Percentiles rank a stretch among this genome's conserved stretches.
phyloP scores from a whole-genome alignment of 805 yeast species.

The Sugiyamaella valdiviana region DNA sequence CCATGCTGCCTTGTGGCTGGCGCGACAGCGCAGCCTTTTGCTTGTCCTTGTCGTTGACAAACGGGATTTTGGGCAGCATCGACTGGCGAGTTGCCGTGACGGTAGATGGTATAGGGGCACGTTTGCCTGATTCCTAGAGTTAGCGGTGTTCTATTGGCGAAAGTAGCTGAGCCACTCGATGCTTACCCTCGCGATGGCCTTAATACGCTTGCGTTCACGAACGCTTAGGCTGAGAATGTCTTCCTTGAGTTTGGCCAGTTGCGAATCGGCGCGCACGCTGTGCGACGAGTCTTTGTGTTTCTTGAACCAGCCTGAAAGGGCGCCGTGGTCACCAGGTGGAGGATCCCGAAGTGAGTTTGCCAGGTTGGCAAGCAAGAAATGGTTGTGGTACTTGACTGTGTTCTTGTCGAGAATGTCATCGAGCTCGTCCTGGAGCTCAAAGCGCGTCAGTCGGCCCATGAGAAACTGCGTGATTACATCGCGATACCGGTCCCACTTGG shows the following conservation, averaged over 20 bases:
- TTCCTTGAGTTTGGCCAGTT: conserved; percentile 74
- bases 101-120: conserved; percentile 40
- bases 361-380: conserved; percentile 68
- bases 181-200: conserved; percentile 53
- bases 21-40: conserved; percentile 7
- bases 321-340: conserved; percentile 47
- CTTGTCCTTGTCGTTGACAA: conserved; percentile 38
- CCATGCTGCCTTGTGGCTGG: neutral
- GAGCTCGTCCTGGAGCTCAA: conserved; percentile 59
- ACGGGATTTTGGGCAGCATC: conserved; percentile 78
- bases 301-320: conserved; percentile 42
- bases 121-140: conserved; percentile 65
- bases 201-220: conserved; percentile 77
- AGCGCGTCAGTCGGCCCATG: conserved; percentile 69
- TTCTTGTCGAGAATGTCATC: conserved; percentile 47
- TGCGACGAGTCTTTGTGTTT: conserved; percentile 43
- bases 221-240: conserved; percentile 82
- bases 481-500: conserved; percentile 82
- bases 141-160: neutral
- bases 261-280: conserved; percentile 40
- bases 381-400: conserved; percentile 68
- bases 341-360: conserved; percentile 79
- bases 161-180: neutral
- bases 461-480: conserved; percentile 69
- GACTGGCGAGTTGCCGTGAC: conserved; percentile 40